These are phyloP conservation scores for Xylaria sp. DNA, from an alignment of 2,329 filamentous ascomycete species.

Conservation along the genomic window DNA sequence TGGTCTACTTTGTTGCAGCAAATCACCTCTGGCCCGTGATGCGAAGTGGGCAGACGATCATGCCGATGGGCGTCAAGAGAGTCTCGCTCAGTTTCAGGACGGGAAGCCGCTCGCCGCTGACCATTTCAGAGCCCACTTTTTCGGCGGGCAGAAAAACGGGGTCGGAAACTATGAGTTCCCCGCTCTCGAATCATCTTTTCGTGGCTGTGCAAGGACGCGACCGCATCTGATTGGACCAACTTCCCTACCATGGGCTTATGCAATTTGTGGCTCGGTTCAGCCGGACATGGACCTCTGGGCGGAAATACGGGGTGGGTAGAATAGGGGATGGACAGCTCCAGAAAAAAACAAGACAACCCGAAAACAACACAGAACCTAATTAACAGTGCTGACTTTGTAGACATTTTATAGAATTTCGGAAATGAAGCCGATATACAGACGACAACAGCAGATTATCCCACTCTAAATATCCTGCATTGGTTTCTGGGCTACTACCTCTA, in stretches of 20 bases:
- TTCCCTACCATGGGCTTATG: conserved; percentile 8
- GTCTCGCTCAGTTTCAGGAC: conserved; percentile 26
- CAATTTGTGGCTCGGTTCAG: conserved; percentile 35
- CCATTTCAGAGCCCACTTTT: not conserved
- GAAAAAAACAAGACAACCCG: not conserved
- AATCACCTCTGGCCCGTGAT: not conserved
- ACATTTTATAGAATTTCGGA: not conserved
- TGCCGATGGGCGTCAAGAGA: conserved; percentile 20
- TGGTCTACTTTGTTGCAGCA: conserved; percentile 1
- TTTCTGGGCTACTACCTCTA: not conserved
- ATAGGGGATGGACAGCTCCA: conserved; percentile 28
- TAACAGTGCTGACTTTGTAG: not conserved
- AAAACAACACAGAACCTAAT: conserved; percentile 10
- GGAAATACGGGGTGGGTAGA: not conserved
- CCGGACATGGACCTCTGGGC: conserved; percentile 27
- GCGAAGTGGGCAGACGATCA: conserved; percentile 34
- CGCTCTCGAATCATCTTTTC: conserved; percentile 1
- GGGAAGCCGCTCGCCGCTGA: conserved; percentile 6
- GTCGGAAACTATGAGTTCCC: conserved; percentile 17
- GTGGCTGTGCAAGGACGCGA: conserved; percentile 30
- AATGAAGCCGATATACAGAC: conserved; percentile 8
- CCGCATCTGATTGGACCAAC: conserved; percentile 23
- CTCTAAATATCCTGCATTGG: not conserved
- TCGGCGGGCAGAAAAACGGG: conserved; percentile 6
- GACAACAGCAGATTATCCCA: not conserved